Conservation (phyloP, 1,284 basidiomycete genomes). For the Puccinia polysora region DNA sequence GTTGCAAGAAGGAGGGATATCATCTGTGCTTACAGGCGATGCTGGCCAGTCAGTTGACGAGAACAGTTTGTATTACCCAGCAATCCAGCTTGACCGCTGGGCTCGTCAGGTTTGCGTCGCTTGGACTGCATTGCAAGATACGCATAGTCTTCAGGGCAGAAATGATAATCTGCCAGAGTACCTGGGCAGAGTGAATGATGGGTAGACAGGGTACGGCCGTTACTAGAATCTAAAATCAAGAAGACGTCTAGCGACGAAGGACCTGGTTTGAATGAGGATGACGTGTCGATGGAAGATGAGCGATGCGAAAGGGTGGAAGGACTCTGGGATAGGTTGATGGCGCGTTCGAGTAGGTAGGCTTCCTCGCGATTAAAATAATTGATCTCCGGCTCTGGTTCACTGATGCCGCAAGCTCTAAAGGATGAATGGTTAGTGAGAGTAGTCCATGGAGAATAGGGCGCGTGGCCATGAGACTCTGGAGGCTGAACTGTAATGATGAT, state of each 20-base stretch:
- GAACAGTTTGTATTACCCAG: neutral
- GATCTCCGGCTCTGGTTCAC: neutral
- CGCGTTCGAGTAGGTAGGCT: neutral
- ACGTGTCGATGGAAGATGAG: conserved; percentile 1
- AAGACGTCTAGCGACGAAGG: conserved; percentile 7
- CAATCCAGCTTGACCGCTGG: neutral
- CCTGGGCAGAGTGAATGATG: neutral
- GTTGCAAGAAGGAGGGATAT: neutral
- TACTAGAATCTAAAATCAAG: conserved; percentile 21
- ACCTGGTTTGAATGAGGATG: neutral
- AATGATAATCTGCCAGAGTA: neutral
- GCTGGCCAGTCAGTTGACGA: conserved; percentile 13
- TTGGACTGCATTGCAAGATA: conserved; percentile 31
- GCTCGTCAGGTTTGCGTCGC: neutral
- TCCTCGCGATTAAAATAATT: neutral
- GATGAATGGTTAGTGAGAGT: neutral
- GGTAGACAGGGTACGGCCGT: conserved; percentile 2
- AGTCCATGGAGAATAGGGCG: conserved; percentile 27
- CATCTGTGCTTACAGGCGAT: conserved; percentile 10
- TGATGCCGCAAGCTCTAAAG: neutral
- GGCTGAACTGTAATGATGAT: neutral
- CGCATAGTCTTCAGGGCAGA: conserved; percentile 27
- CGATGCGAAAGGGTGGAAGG: neutral
- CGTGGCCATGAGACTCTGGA: neutral
- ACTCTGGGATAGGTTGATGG: neutral